These are phyloP conservation scores for Conidiobolus incongruus DNA, from an alignment of 371 early-diverging fungal genomes.

Conservation along the genomic window DNA sequence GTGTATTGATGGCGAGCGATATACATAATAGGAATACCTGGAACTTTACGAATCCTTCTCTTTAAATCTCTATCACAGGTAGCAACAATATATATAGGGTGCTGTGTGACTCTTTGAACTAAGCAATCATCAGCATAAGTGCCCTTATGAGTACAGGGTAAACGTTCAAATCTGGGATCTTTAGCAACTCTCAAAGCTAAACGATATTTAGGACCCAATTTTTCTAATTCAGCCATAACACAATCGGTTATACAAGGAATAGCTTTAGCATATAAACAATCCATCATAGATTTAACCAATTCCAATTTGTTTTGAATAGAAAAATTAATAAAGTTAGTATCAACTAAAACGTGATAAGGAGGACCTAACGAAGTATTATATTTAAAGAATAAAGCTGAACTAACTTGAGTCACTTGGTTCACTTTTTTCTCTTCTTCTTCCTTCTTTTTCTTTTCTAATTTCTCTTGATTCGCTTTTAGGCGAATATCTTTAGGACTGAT, in stretches of 20 bases:
- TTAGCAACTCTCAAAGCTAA: slow-evolving; percentile 90
- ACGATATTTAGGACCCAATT: slow-evolving; percentile 91
- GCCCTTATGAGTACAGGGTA: slow-evolving; percentile 97
- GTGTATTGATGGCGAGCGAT: slow-evolving; percentile 80
- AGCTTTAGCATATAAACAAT: slow-evolving; percentile 88
- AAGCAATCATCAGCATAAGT: slow-evolving; percentile 99
- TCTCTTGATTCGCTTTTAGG: slow-evolving; percentile 61
- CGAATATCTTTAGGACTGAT: slow-evolving; percentile 80
- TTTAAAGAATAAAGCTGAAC: slow-evolving; percentile 90
- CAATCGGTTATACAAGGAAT: slow-evolving; percentile 98
- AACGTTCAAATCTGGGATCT: slow-evolving; percentile 85
- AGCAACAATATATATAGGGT: slow-evolving; percentile 97
- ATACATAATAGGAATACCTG: slow-evolving; percentile 99
- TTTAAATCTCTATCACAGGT: slow-evolving; percentile 98
- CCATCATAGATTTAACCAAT: slow-evolving; percentile 93
- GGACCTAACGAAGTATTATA: slow-evolving; percentile 94
- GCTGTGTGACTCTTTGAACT: slow-evolving; percentile 87
- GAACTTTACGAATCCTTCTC: slow-evolving; percentile 92
- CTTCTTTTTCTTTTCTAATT: slow-evolving; percentile 42
- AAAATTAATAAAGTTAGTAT: slow-evolving; percentile 99
- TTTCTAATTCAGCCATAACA: slow-evolving; percentile 99
- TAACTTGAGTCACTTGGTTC: slow-evolving; percentile 77
- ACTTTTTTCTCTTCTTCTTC: slow-evolving; percentile 42
- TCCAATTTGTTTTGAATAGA: slow-evolving; percentile 98
- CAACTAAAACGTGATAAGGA: slow-evolving; percentile 96